Conservation (phyloP, 2,329 filamentous ascomycete species). For the Chrysosporium queenslandicum region DNA sequence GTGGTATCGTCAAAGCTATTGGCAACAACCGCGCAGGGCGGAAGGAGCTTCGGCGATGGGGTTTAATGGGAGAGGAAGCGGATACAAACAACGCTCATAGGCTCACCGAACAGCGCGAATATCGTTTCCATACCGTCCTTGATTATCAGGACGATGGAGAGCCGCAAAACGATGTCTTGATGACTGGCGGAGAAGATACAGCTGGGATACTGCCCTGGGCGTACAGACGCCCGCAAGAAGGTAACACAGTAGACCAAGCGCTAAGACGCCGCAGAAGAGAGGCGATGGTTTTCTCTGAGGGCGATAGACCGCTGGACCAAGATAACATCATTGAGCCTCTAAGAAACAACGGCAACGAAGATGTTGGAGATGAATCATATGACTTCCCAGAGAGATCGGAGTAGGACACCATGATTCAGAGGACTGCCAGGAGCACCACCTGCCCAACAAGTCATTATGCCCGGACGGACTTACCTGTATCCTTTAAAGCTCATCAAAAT, state of each 20-base stretch:
- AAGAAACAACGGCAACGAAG: conserved; percentile 15
- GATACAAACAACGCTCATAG: conserved; percentile 21
- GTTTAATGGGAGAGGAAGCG: conserved; percentile 35
- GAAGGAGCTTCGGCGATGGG: conserved; percentile 35
- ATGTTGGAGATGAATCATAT: not conserved
- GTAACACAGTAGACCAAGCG: conserved; percentile 50
- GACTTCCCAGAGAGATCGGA: not conserved
- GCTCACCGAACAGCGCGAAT: not conserved
- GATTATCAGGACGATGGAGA: conserved; percentile 43
- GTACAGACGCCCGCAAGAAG: conserved; percentile 25
- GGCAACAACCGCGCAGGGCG: conserved; percentile 30
- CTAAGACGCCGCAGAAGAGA: conserved; percentile 68
- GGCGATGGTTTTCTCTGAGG: conserved; percentile 83
- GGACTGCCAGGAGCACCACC: not conserved
- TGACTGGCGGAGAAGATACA: conserved; percentile 47
- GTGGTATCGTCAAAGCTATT: conserved; percentile 34
- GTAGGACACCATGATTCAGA: not conserved
- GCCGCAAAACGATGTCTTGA: conserved; percentile 39
- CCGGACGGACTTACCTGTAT: too few relatives aligned
- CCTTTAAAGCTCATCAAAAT: too few relatives aligned
- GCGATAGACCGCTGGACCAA: conserved; percentile 61
- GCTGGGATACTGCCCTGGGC: conserved; percentile 32
- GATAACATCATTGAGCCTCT: conserved; percentile 67
- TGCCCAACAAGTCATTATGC: not conserved
- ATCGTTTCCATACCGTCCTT: conserved; percentile 32